A percentile compares a stretch with the other conserved stretches of the same genome.
Evolutionary conservation across 2,329 filamentous ascomycete species (phyloP).

Genomic region (Colletotrichum euphorbiae): DNA sequence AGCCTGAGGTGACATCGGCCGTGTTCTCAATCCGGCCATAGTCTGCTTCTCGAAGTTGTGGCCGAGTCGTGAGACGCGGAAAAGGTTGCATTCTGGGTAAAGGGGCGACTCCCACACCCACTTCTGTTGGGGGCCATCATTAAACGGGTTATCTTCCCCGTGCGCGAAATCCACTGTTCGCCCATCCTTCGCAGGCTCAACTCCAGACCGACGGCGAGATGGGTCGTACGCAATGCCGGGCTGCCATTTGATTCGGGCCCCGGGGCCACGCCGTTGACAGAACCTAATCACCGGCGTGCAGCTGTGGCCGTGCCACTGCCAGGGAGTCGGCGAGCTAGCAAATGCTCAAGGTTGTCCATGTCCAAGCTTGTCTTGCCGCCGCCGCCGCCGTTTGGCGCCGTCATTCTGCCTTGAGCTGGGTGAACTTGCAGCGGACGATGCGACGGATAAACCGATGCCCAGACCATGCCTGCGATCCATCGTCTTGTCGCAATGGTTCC

Average conservation of each 20-base stretch:
- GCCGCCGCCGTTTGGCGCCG: conserved; percentile 4
- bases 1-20: conserved; percentile 8
- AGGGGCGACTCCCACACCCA: conserved; percentile 9
- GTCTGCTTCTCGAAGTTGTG: conserved; percentile 30
- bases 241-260: conserved; percentile 10
- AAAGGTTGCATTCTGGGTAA: conserved; percentile 30
- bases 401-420: not conserved
- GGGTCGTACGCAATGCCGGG: conserved; percentile 30
- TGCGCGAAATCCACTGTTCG: not conserved
- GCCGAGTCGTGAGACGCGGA: conserved; percentile 25
- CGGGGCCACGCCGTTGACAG: conserved; percentile 21
- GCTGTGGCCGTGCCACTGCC: conserved; percentile 5
- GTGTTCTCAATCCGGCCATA: conserved; percentile 23
- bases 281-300: conserved; percentile 13
- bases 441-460: not conserved
- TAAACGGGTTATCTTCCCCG: conserved; percentile 9
- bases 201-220: conserved; percentile 30
- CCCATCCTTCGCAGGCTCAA: conserved; percentile 8
- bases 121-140: conserved; percentile 9
- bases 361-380: conserved; percentile 8
- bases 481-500: not conserved
- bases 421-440: not conserved
- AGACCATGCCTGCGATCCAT: not conserved
- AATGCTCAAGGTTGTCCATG: not conserved
- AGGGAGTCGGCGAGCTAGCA: not conserved